These are phyloP conservation scores for Pisolithus tinctorius DNA, from an alignment of 768 basidiomycete genomes.

Conservation along the genomic window DNA sequence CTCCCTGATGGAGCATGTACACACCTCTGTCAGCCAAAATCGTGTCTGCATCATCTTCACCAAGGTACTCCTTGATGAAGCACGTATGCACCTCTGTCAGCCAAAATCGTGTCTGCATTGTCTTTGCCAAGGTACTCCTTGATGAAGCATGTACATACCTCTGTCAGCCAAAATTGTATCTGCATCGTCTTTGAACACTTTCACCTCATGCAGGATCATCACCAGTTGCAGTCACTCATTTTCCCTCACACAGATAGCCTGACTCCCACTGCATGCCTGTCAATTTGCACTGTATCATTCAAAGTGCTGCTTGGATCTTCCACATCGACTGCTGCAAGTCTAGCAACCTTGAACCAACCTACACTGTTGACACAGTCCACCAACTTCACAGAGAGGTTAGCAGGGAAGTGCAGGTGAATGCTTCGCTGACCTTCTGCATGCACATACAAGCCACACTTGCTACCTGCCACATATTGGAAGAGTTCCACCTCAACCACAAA, in stretches of 20 bases:
- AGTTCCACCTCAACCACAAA: too few relatives aligned
- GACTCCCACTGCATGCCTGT: constrained; percentile 83
- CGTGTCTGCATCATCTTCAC: constrained; percentile 68
- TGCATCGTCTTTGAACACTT: too few relatives aligned
- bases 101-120: constrained; percentile 50
- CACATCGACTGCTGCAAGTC: constrained; percentile 76
- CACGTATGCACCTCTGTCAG: too few relatives aligned
- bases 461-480: too few relatives aligned
- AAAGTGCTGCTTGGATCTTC: constrained; percentile 95
- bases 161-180: too few relatives aligned
- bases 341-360: too few relatives aligned
- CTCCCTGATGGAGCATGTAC: constrained; percentile 62
- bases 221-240: constrained; percentile 67
- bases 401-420: too few relatives aligned
- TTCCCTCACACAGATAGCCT: constrained; percentile 29
- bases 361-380: too few relatives aligned
- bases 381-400: too few relatives aligned
- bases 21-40: too few relatives aligned
- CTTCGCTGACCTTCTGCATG: too few relatives aligned
- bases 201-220: constrained; percentile 68
- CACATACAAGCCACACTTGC: too few relatives aligned
- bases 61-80: constrained; percentile 82
- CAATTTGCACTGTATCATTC: constrained; percentile 90
- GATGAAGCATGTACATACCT: constrained; percentile 59
- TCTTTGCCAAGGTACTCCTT: constrained; percentile 75